Percentiles rank a stretch among this genome's conserved stretches.
Evolutionary conservation across 2,329 filamentous ascomycete genomes (phyloP).

Genomic region (Beauveria scarabaeidicola): DNA sequence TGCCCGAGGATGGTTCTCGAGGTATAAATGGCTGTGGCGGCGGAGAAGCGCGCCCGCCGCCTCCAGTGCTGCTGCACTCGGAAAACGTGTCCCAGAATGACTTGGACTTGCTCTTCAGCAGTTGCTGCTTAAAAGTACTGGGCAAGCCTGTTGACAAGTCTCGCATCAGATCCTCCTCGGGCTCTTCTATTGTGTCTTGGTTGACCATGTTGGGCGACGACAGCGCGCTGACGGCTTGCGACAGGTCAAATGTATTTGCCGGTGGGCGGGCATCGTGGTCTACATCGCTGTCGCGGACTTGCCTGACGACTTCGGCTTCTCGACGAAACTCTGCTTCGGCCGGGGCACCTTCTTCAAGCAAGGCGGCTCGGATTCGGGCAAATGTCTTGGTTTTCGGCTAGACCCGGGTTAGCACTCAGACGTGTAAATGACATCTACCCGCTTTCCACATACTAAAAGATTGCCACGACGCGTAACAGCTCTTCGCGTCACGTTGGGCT

Average conservation of each 20-base stretch:
- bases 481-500: constrained; percentile 70
- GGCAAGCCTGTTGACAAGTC: constrained; percentile 43
- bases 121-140: constrained; percentile 67
- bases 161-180: constrained; percentile 62
- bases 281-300: constrained; percentile 84
- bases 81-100: constrained; percentile 71
- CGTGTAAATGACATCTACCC: neutral
- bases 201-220: constrained; percentile 62
- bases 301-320: constrained; percentile 91
- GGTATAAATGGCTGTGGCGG: constrained; percentile 57
- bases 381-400: constrained; percentile 96
- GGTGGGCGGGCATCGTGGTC: constrained; percentile 42
- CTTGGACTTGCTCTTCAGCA: constrained; percentile 60
- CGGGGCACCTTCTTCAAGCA: constrained; percentile 80
- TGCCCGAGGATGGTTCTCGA: constrained; percentile 48
- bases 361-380: constrained; percentile 79
- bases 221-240: constrained; percentile 47
- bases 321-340: constrained; percentile 81
- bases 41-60: constrained; percentile 47
- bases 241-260: constrained; percentile 33
- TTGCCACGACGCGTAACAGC: constrained; percentile 83
- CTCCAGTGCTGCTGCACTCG: constrained; percentile 48
- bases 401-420: neutral
- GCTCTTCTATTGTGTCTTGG: constrained; percentile 58
- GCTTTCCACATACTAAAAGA: constrained; percentile 56